Percentiles rank a stretch among this genome's conserved stretches.
Evolutionary conservation across 768 basidiomycete species (phyloP).

Genomic region (Leucosporidium creatinivorum): DNA sequence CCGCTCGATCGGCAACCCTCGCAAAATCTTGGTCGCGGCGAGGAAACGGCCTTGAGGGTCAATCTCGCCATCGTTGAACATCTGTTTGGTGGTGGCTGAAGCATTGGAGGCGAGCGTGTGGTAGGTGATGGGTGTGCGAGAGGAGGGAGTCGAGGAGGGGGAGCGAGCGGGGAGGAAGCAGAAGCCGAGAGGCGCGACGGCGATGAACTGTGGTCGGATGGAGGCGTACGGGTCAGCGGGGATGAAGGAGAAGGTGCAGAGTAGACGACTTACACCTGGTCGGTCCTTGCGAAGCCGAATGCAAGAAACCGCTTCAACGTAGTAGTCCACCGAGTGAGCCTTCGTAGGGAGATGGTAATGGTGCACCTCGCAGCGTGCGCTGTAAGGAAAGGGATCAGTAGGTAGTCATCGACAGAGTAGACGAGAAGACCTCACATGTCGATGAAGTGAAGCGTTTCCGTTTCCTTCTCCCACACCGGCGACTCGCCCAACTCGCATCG

Average conservation of each 20-base stretch:
- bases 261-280: neutral
- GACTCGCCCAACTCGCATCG: slow-evolving; percentile 10
- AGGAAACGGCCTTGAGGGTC: slow-evolving; percentile 1
- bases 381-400: no score
- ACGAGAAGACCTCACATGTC: neutral
- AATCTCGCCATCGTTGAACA: slow-evolving; percentile 16
- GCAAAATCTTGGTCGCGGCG: slow-evolving; percentile 9
- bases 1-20: slow-evolving; percentile 2
- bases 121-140: slow-evolving; percentile 2
- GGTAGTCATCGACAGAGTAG: no score
- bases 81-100: neutral
- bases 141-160: neutral
- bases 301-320: slow-evolving; percentile 2
- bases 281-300: slow-evolving; percentile 7
- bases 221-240: no score
- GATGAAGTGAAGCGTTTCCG: slow-evolving; percentile 5
- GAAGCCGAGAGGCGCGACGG: slow-evolving; percentile 5
- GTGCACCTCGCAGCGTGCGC: slow-evolving; percentile 1
- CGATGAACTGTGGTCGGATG: slow-evolving; percentile 3
- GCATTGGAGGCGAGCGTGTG: neutral
- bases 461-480: slow-evolving; percentile 8
- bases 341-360: neutral
- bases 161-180: neutral
- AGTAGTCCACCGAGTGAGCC: slow-evolving; percentile 9
- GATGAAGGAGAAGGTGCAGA: no score